Evolutionary conservation across 495 filamentous ascomycete genomes (phyloP).

Genomic region (Podospora sp.): DNA sequence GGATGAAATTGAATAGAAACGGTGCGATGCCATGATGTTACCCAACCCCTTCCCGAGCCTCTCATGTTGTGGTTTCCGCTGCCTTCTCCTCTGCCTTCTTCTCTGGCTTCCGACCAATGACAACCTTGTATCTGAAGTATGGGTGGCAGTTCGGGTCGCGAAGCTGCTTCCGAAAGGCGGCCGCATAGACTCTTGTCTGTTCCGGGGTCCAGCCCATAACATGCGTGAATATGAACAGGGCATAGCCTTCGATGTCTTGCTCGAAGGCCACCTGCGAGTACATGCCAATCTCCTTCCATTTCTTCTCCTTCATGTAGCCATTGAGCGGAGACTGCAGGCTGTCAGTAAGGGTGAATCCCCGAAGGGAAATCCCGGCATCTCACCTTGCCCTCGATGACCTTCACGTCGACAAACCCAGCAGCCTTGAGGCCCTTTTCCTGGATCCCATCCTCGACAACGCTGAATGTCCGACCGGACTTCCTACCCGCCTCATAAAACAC

Average conservation of each 20-base stretch:
- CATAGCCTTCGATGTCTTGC: constrained; percentile 15
- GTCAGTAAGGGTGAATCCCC: not conserved
- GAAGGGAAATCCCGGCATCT: not conserved
- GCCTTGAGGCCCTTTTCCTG: constrained; percentile 56
- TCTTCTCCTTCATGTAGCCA: constrained; percentile 48
- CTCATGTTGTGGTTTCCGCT: too few species aligned
- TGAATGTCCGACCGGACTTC: constrained; percentile 22
- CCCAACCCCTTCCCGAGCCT: not conserved
- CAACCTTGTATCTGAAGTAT: not conserved
- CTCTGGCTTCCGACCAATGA: constrained; percentile 1
- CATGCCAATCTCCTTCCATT: constrained; percentile 51
- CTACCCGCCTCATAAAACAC: constrained; percentile 30
- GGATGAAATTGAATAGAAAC: too few species aligned
- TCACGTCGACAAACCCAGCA: constrained; percentile 60
- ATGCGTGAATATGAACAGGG: constrained; percentile 3
- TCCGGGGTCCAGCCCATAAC: constrained; percentile 14
- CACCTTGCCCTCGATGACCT: not conserved
- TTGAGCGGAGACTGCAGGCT: constrained; percentile 1
- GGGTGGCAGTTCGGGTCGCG: constrained; percentile 4
- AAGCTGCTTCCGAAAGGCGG: constrained; percentile 8
- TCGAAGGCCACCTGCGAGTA: constrained; percentile 12
- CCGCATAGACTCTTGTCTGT: not conserved
- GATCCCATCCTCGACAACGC: constrained; percentile 38
- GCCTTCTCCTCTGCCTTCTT: not conserved
- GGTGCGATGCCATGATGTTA: too few species aligned